A percentile compares a stretch with the other conserved stretches of the same genome.
These are phyloP conservation scores for Pyricularia sp. DNA, from an alignment of 2,329 filamentous ascomycete genomes.

Conservation along the genomic window DNA sequence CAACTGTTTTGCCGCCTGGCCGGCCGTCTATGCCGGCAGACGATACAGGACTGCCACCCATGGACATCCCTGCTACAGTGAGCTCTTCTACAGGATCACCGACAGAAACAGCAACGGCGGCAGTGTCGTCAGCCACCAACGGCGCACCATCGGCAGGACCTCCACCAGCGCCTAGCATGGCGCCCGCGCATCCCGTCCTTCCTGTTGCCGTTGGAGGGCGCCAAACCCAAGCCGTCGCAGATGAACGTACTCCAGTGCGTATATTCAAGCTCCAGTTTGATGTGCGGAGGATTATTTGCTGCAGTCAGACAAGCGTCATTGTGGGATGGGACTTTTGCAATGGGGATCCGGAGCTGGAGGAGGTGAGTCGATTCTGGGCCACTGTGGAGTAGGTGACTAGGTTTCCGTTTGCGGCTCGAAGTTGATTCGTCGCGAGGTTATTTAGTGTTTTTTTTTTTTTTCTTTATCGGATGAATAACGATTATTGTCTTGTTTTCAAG, in stretches of 20 bases:
- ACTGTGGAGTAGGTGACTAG: conserved; percentile 32
- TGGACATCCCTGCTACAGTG: conserved; percentile 1
- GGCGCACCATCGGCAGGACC: conserved; percentile 2
- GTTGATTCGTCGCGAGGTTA: background rate
- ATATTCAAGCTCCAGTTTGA: conserved; percentile 98
- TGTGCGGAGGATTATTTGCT: conserved; percentile 83
- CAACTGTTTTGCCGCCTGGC: conserved; percentile 1
- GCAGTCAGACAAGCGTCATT: conserved; percentile 80
- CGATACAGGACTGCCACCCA: conserved; percentile 10
- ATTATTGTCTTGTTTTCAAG: background rate
- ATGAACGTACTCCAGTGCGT: conserved; percentile 37
- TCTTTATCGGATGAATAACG: background rate
- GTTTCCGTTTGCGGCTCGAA: background rate
- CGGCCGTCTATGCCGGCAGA: background rate
- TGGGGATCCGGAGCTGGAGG: conserved; percentile 65
- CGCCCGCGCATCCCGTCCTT: conserved; percentile 7
- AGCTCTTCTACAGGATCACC: background rate
- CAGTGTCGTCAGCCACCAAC: background rate
- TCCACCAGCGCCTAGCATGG: background rate
- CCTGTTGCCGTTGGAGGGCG: conserved; percentile 2
- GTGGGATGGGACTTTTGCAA: conserved; percentile 98
- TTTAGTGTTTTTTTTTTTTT: background rate
- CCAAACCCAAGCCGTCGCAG: conserved; percentile 15
- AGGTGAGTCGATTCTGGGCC: conserved; percentile 66
- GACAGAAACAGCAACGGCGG: background rate